Evolutionary conservation across 352 stramenopile genomes (phyloP), one percentile per base, ranked within the genome.

Genomic region (Phytopythium sindhum): DNA sequence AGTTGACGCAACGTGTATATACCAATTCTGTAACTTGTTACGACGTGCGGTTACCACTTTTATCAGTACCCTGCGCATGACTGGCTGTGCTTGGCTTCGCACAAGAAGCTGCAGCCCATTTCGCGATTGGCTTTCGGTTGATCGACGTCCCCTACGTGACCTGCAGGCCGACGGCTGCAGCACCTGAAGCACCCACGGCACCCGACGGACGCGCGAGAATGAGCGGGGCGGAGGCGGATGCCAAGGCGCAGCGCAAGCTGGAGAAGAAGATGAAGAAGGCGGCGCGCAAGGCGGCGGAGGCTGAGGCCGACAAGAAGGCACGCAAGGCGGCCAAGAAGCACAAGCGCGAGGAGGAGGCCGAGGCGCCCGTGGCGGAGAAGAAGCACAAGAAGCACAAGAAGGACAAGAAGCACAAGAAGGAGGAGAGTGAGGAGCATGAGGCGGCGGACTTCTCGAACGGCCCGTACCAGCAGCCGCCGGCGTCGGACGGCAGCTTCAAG

Each of bases 401-500:
- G 52, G 47, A 51, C 19, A 82, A 85, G 70, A 84, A 83, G 47
- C 33, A 73, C 44, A 86, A 90, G 39, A 89, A 91, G 57, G 53
- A 77, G 4, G 76, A 83, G 2, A 33, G 28, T 1, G 54, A 65
- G 4, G 69, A 60, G 29, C 37, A 57, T 2, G 64, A 65, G 10
- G 60, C 58, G 5, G 54, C 50, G 52, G 45, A 93, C 64, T 92
- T 92, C 58, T 85, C 77, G 50, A 79, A 70, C 54, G 84, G 81
- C 4, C 84, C 84, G 63, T 95, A 80, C 78, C 81, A 93, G 70
- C 88, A 93, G 63, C 72, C 79, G 15, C 45, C 79, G 12, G 66
- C 86, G 21, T 73, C 61, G 50, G 84, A 90, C 57, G 81, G 84
- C 57, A 87, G 73, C 67, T 95, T 93, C 68, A 84, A 84, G 55